These are phyloP conservation scores for Termitomyces sp. DNA, from an alignment of 768 basidiomycete species.

Conservation along the genomic window DNA sequence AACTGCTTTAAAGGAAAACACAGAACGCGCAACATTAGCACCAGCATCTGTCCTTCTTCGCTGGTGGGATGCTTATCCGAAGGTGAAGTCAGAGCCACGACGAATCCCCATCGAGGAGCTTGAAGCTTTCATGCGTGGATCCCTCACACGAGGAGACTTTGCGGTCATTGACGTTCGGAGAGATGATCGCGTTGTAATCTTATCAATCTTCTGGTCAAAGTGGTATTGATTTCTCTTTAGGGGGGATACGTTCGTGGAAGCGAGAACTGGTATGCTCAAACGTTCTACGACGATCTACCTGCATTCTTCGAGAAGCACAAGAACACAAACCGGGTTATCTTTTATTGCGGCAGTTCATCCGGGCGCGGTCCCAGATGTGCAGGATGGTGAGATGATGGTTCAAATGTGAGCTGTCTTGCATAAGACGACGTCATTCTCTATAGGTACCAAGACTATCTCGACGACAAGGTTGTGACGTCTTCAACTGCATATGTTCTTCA, in stretches of 20 bases:
- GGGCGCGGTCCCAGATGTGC: constrained; percentile 52
- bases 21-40: constrained; percentile 1
- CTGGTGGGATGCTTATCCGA: constrained; percentile 55
- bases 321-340: constrained; percentile 37
- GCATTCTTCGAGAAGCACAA: constrained; percentile 35
- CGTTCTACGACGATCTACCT: constrained; percentile 40
- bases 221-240: constrained; percentile 19
- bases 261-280: constrained; percentile 42
- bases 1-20: constrained; percentile 32
- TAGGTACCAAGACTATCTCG: constrained; percentile 49
- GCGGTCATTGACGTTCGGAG: constrained; percentile 47
- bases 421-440: neutral
- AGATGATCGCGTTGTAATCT: constrained; percentile 38
- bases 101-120: constrained; percentile 31
- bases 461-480: constrained; percentile 18
- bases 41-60: constrained; percentile 24
- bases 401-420: neutral
- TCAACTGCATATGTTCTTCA: constrained; percentile 36
- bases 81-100: constrained; percentile 24
- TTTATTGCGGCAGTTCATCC: constrained; percentile 48
- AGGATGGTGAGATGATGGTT: constrained; percentile 37
- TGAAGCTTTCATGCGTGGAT: constrained; percentile 24
- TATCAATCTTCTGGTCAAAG: neutral
- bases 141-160: constrained; percentile 15
- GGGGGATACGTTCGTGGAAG: constrained; percentile 51